Evolutionary conservation across 2,329 filamentous ascomycete genomes (phyloP).

Genomic region (Teratosphaeria nubilosa): DNA sequence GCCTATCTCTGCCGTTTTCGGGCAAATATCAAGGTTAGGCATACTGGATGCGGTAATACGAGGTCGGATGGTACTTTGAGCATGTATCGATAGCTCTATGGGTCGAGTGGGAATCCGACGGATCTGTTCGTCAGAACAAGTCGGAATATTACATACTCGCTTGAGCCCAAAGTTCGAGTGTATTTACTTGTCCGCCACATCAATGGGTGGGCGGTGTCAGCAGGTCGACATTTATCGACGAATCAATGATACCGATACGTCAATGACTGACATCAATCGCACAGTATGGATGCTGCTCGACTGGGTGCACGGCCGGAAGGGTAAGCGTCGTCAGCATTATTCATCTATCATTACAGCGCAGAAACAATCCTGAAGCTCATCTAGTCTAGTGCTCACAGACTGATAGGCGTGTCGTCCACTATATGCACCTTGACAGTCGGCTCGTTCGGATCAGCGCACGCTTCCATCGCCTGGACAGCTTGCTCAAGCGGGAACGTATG

Average conservation of each 20-base stretch:
- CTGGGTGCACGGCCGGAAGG: not conserved
- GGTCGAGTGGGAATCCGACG: too few relatives aligned
- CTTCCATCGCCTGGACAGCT: slow-evolving; percentile 47
- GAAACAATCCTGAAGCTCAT: not conserved
- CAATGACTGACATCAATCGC: not conserved
- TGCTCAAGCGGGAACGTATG: slow-evolving; percentile 53
- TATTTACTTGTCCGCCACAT: too few relatives aligned
- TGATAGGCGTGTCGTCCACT: slow-evolving; percentile 22
- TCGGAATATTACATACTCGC: too few relatives aligned
- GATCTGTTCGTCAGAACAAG: too few relatives aligned
- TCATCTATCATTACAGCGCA: not conserved
- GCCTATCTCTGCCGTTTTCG: not conserved
- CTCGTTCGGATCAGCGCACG: slow-evolving; percentile 41
- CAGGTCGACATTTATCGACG: not conserved
- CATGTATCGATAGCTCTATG: too few relatives aligned
- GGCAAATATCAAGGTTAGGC: not conserved
- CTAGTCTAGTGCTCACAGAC: not conserved
- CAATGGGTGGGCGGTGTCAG: too few relatives aligned
- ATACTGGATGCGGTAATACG: not conserved
- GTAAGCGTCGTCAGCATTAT: not conserved
- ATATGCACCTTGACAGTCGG: slow-evolving; percentile 53
- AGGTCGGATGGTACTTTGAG: too few relatives aligned
- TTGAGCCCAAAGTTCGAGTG: too few relatives aligned
- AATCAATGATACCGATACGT: too few relatives aligned
- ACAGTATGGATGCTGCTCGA: not conserved